These are phyloP conservation scores for Trichosanthes truncata DNA, from an alignment of 306 rosid species.

Conservation along the genomic window DNA sequence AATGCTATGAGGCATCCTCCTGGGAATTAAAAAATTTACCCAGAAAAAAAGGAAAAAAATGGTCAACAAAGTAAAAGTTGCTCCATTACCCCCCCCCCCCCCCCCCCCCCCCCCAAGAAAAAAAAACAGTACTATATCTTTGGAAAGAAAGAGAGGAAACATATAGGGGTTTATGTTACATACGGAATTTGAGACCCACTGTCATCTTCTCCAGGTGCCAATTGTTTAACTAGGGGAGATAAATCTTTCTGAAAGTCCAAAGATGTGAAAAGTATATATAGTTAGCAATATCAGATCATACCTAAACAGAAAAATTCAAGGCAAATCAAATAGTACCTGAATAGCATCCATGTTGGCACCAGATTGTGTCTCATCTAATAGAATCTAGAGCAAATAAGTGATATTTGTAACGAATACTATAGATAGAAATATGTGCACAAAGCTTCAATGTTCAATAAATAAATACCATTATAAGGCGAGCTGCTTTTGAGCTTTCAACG, in stretches of 20 bases:
- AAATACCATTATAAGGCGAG: slow-evolving; percentile 84
- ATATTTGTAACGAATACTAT: slow-evolving; percentile 19
- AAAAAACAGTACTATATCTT: background rate
- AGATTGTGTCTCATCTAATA: slow-evolving; percentile 57
- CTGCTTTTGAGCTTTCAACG: slow-evolving; percentile 79
- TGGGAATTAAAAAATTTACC: background rate
- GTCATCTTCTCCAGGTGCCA: slow-evolving; percentile 60
- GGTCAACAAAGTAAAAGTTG: no score
- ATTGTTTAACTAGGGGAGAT: slow-evolving; percentile 67
- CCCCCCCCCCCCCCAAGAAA: no score
- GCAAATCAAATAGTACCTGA: slow-evolving; percentile 45
- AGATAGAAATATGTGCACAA: background rate
- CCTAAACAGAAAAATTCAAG: slow-evolving; percentile 8
- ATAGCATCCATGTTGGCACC: slow-evolving; percentile 73
- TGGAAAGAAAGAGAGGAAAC: background rate
- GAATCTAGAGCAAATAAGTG: slow-evolving; percentile 40
- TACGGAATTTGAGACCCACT: slow-evolving; percentile 81
- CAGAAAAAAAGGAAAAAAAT: no score
- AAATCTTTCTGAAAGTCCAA: slow-evolving; percentile 65
- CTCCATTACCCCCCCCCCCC: no score
- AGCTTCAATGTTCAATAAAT: background rate
- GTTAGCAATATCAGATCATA: background rate
- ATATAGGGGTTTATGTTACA: slow-evolving; percentile 19
- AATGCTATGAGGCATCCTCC: background rate
- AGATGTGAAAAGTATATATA: slow-evolving; percentile 13